Base-by-base conservation (phyloP, 2,329 filamentous ascomycete genomes). In the Bimuria novae-zelandiae region DNA sequence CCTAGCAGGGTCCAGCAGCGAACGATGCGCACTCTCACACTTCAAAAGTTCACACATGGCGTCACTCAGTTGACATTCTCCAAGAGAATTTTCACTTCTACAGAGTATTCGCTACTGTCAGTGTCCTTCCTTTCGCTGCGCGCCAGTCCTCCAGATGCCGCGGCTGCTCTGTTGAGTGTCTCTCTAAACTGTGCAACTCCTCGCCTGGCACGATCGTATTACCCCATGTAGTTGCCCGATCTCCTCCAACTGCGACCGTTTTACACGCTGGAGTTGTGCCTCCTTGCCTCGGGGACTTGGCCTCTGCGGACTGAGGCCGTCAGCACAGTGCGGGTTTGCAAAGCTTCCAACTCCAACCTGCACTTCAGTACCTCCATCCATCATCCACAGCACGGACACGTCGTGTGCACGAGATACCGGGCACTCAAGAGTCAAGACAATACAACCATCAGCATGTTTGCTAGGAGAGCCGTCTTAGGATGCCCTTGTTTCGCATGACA, bases 151-250 rank as follows among this genome's bases (percentile, higher is more conserved):
- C 23, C 42, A n/a, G n/a, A n/a, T n/a, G n/a, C n/a, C 43, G 43
- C 43, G 22, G 43, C 43, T 37, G 30, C 29, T 36, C 43, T 46
- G 33, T 33, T 32, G 19, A 39, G 16, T 37, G 16, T 22, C 33
- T 29, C 33, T 37, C 22, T 33, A 39, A 25, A 46, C 43, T 36
- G 43, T 46, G 43, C 43, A 35, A 37, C 32, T 46, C 14, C 30
- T 37, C 43, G 43, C 43, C 32, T 36, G 43, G 32, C 44, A 29
- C 39, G 32, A 14, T 14, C 29, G 22, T 47, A 30, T 47, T 47
- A 47, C 44, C 44, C 44, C 30, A 39, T 47, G 10, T 19, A 37
- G 44, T 39, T 47, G 44, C 33, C 44, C 43, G 43, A 46, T 17
- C 43, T 46, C 30, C 43, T 46, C 30, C 43, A 30, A 46, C 30